Percentiles rank a stretch among this genome's conserved stretches.
phyloP scores from a whole-genome alignment of 1,284 basidiomycete genomes.

The Moesziomyces sp. region DNA sequence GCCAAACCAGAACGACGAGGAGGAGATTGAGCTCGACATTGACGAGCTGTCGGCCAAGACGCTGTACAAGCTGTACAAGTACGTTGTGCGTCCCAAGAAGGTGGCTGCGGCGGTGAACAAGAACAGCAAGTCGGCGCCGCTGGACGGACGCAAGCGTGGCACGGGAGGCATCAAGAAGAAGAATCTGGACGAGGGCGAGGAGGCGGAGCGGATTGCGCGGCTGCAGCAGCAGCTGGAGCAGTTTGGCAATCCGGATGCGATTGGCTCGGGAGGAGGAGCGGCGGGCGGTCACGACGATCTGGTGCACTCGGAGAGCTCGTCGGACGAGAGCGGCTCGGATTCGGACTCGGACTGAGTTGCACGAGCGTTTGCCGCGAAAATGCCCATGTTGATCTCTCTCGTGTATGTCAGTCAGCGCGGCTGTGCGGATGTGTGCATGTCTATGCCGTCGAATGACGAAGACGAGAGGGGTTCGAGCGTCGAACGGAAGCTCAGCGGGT shows the following conservation, averaged over 20 bases:
- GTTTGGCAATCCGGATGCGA: conserved; percentile 57
- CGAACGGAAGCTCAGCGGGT: too few relatives aligned
- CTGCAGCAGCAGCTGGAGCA: conserved; percentile 65
- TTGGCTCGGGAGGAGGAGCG: conserved; percentile 21
- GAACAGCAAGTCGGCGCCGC: conserved; percentile 53
- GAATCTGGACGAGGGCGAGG: conserved; percentile 65
- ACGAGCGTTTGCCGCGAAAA: not conserved
- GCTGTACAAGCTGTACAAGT: conserved; percentile 67
- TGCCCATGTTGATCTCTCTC: not conserved
- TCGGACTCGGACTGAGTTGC: conserved; percentile 39
- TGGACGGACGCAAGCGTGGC: conserved; percentile 64
- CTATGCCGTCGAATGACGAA: too few relatives aligned
- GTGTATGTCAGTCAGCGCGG: too few relatives aligned
- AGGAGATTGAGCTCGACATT: conserved; percentile 68
- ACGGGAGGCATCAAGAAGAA: conserved; percentile 67
- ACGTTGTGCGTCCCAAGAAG: conserved; percentile 65
- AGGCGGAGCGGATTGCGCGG: conserved; percentile 63
- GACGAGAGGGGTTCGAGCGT: too few relatives aligned
- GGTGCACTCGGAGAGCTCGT: conserved; percentile 62
- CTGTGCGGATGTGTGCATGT: too few relatives aligned
- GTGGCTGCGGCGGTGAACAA: conserved; percentile 40
- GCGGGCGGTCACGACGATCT: conserved; percentile 64
- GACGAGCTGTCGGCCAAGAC: conserved; percentile 65
- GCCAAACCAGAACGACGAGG: conserved; percentile 60
- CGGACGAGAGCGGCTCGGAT: conserved; percentile 52